Base-by-base conservation (phyloP, 164 flowering plant genomes). In the Amborella trichopoda region DNA sequence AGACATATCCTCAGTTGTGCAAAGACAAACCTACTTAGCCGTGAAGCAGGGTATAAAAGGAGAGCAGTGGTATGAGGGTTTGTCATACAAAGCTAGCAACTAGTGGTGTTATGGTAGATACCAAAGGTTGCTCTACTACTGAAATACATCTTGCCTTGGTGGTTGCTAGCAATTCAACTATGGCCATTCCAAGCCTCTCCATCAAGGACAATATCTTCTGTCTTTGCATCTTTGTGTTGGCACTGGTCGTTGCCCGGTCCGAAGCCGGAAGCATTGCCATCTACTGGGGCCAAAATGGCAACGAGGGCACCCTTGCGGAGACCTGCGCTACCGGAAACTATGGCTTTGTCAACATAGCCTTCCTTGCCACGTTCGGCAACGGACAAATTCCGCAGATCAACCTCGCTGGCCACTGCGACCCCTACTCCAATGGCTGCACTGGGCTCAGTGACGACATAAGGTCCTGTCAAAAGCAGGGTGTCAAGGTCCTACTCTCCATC, bases 371-470 rank as follows among this genome's bases (percentile, higher is more conserved):
- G 2, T 51, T 58, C 12, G 62, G 62, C 52, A 46, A 28, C 24
- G 52, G 42, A 20, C 52, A 46, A 30, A 27, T 33, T 3, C 62
- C 62, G 6, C 21, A 12, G 6, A 28, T 45, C 14, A 51, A 52
- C 57, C 57, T 59, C 14, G 57, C 56, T 24, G 63, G 52, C 36
- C 57, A 52, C 57, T 52, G 63, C 23, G 38, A 59, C 38, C 28
- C 51, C 3, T 6, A 26, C 22, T 5, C 40, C 6, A 40, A 24
- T 18, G 14, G 14, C 34, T 59, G 57, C 57, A 16, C 48, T 23
- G 23, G 25, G 24, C 24, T 50, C 21, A 39, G 52, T 28, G 2
- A 20, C 30, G 50, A 58, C 10, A 50, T 58, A 20, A 26, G 6
- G 8, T 8, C 51, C 27, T 58, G 62, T 46, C 62, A 58, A 21